These are phyloP conservation scores for Aureobasidium leucospermi DNA, from an alignment of 2,329 filamentous ascomycete genomes.

Conservation along the genomic window DNA sequence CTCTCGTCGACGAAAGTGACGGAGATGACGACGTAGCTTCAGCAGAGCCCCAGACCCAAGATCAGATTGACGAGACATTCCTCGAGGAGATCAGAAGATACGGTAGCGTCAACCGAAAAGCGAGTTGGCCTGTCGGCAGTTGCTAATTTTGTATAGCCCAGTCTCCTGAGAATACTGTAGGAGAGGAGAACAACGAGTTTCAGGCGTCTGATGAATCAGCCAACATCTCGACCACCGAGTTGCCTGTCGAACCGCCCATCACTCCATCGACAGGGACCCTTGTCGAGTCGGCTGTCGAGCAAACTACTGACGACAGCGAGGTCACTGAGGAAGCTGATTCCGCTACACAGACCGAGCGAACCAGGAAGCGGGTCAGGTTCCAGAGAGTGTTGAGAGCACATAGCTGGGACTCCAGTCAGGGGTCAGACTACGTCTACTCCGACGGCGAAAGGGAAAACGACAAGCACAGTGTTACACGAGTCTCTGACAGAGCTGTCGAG, in stretches of 20 bases:
- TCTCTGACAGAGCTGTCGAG: too few species aligned
- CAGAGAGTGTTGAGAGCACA: neutral
- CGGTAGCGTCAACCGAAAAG: neutral
- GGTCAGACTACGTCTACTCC: neutral
- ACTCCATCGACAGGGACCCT: too few species aligned
- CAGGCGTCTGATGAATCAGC: neutral
- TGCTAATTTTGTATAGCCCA: neutral
- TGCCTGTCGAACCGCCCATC: neutral
- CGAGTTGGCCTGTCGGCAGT: neutral
- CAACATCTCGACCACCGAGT: neutral
- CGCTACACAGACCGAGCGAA: too few species aligned
- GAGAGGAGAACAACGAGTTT: neutral
- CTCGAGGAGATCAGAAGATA: neutral
- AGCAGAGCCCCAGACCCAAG: neutral
- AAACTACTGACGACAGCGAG: too few species aligned
- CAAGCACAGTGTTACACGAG: too few species aligned
- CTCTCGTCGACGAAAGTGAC: neutral
- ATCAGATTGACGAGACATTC: neutral
- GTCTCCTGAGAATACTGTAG: neutral
- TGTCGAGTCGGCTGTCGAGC: too few species aligned
- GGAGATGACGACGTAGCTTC: too few species aligned
- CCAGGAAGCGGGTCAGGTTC: too few species aligned
- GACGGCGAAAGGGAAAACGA: neutral
- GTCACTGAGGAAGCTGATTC: too few species aligned
- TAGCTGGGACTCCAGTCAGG: neutral